Evolutionary conservation across 805 yeast species (phyloP).

Genomic region (Suhomyces canberraensis): DNA sequence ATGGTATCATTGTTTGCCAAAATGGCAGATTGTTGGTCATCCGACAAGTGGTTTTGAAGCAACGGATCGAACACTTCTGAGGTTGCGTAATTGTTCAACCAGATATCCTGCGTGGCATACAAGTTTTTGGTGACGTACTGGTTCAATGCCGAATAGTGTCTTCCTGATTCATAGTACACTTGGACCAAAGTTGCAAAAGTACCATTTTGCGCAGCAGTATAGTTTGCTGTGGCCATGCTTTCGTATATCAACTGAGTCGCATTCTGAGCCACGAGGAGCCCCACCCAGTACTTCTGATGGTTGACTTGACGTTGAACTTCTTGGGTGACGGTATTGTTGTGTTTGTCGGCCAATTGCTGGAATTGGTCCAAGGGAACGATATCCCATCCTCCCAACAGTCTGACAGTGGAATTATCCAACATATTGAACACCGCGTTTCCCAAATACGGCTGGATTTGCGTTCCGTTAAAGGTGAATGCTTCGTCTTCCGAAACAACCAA

Average conservation of each 20-base stretch:
- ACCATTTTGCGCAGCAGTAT: conserved; percentile 6
- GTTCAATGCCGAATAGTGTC: conserved; percentile 29
- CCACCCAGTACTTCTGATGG: conserved; percentile 31
- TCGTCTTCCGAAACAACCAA: conserved; percentile 36
- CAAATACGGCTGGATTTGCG: conserved; percentile 18
- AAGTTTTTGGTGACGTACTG: conserved; percentile 33
- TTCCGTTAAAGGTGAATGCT: conserved; percentile 13
- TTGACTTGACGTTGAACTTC: conserved; percentile 20
- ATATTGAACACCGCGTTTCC: conserved; percentile 17
- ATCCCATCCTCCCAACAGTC: conserved; percentile 17
- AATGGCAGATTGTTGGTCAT: conserved; percentile 12
- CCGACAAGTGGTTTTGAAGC: conserved; percentile 11
- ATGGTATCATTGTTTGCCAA: conserved; percentile 15
- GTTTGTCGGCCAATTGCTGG: conserved; percentile 11
- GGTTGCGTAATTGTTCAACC: conserved; percentile 21
- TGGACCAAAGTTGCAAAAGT: conserved; percentile 18
- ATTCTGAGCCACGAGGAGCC: conserved; percentile 21
- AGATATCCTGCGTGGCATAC: conserved; percentile 13
- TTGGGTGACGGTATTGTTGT: conserved; percentile 18
- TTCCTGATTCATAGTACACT: conserved; percentile 24
- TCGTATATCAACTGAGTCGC: conserved; percentile 24
- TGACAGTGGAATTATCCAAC: conserved; percentile 12
- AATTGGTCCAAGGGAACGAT: conserved; percentile 13
- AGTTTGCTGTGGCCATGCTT: conserved; percentile 9
- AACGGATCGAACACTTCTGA: conserved; percentile 17